These are phyloP conservation scores for Escallonia herrerae DNA, from an alignment of 129 eudicot species.

Conservation along the genomic window DNA sequence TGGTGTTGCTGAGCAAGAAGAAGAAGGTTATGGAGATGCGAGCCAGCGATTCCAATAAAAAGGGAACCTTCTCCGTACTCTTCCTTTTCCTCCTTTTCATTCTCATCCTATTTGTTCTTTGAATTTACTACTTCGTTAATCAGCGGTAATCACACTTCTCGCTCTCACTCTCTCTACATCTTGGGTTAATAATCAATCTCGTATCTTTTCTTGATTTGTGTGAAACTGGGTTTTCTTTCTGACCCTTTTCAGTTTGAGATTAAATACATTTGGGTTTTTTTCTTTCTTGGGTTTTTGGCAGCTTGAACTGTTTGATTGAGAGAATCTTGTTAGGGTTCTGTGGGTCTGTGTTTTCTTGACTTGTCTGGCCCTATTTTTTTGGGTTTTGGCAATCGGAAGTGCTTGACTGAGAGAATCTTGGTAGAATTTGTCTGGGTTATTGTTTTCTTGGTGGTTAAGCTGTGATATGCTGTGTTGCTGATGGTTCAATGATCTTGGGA, in stretches of 20 bases:
- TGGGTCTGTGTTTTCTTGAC: slow-evolving; percentile 12
- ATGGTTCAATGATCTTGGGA: slow-evolving; percentile 35
- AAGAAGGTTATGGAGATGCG: slow-evolving; percentile 49
- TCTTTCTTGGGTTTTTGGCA: slow-evolving; percentile 21
- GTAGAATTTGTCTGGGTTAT: slow-evolving; percentile 20
- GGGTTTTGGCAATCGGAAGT: slow-evolving; percentile 13
- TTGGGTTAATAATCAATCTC: slow-evolving; percentile 1
- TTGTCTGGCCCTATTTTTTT: slow-evolving; percentile 8
- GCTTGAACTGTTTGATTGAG: slow-evolving; percentile 25
- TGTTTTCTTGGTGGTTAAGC: too few relatives aligned
- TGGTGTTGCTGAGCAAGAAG: slow-evolving; percentile 38
- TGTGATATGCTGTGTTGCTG: slow-evolving; percentile 18
- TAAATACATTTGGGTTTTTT: not conserved
- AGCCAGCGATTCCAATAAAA: slow-evolving; percentile 20
- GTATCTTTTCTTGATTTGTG: not conserved
- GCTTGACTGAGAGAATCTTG: slow-evolving; percentile 13
- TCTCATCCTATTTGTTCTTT: slow-evolving; percentile 44
- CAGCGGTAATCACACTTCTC: slow-evolving; percentile 4
- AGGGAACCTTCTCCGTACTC: slow-evolving; percentile 41
- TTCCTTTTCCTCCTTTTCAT: slow-evolving; percentile 62
- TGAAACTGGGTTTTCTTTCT: slow-evolving; percentile 14
- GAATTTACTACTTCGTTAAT: too few relatives aligned
- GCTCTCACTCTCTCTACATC: not conserved
- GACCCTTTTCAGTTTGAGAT: too few relatives aligned
- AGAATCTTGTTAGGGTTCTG: slow-evolving; percentile 6